Evolutionary conservation across 208 protist species (phyloP), one percentile per base, ranked within the genome.

Genomic region (Balamuthia mandrillaris): DNA sequence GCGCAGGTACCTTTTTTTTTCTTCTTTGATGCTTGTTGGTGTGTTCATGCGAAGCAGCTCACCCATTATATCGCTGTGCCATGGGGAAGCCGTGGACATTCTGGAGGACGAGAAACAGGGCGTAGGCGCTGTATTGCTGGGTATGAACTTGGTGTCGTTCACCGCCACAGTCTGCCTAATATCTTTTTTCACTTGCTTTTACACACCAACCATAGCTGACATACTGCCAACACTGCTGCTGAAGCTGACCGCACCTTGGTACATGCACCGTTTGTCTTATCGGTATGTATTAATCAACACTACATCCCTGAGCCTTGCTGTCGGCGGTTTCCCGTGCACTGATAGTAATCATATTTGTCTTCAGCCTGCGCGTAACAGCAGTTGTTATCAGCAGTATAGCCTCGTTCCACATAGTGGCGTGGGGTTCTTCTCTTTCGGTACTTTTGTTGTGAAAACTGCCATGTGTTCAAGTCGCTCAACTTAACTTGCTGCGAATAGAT

Each of bases 191-290:
- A n/a, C n/a, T 12, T 81, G 21, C n/a, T 66, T 29, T 31, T 66
- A 21, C 49, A 24, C 49, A 24, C 49, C 21, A 21, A 14, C 85
- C 4, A 39, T 88, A 12, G 18, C 33, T 4, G 66, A 88, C 44
- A 88, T 85, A 39, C 3, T 88, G 1, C 85, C 85, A 1, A 70
- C 42, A 21, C 49, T 88, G 16, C 1, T 85, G 9, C 10, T 85
- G 5, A 61, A 85, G 42, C 4, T 52, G 18, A 52, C 75, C 0
- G 85, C 77, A 24, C 77, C 85, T 9, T 85, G 84, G 12, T 88
- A 70, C 21, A 52, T 88, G 54, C 44, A 79, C 52, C 61, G 61
- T 29, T 85, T 63, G 29, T 66, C 56, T 41, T 54, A 54, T 54
- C 49, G 49, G 49, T 14, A 24, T 14, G 14, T n/a, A 14, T 54